Evolutionary conservation across 2,329 filamentous ascomycete genomes (phyloP).

Genomic region (Phialocephala subalpina): DNA sequence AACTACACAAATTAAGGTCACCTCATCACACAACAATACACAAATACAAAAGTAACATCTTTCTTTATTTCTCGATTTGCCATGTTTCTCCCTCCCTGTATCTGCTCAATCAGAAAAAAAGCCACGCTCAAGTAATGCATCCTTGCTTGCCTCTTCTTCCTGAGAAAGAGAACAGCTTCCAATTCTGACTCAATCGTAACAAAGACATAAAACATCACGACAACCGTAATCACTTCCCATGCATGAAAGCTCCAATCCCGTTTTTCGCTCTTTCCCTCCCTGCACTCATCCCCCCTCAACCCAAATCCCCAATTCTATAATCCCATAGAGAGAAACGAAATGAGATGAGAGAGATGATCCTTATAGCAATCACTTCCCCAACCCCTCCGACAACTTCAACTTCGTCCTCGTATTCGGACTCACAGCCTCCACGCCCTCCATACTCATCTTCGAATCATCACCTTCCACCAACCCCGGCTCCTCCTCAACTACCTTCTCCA

Average conservation of each 20-base stretch:
- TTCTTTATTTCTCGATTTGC: not conserved
- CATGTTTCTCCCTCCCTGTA: not conserved
- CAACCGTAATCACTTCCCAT: not conserved
- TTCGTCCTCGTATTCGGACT: slow-evolving; percentile 32
- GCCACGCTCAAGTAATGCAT: not conserved
- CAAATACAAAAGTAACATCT: not conserved
- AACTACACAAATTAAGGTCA: too few species aligned
- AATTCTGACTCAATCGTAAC: not conserved
- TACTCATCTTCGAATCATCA: slow-evolving; percentile 33
- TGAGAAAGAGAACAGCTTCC: not conserved
- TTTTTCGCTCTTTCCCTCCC: not conserved
- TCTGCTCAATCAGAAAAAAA: not conserved
- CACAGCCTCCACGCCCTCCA: slow-evolving; percentile 24
- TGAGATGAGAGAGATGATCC: not conserved
- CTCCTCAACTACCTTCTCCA: slow-evolving; percentile 45
- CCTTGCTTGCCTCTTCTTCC: not conserved
- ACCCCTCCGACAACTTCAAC: slow-evolving; percentile 33
- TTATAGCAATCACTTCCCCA: slow-evolving; percentile 24
- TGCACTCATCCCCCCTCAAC: too few species aligned
- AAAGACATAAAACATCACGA: slow-evolving; percentile 6
- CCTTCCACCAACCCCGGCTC: slow-evolving; percentile 39
- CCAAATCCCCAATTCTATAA: not conserved
- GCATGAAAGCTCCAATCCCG: not conserved
- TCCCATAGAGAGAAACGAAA: not conserved
- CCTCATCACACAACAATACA: not conserved